Base-by-base conservation (phyloP, 495 filamentous ascomycete genomes). In the Podospora pseudocomata region DNA sequence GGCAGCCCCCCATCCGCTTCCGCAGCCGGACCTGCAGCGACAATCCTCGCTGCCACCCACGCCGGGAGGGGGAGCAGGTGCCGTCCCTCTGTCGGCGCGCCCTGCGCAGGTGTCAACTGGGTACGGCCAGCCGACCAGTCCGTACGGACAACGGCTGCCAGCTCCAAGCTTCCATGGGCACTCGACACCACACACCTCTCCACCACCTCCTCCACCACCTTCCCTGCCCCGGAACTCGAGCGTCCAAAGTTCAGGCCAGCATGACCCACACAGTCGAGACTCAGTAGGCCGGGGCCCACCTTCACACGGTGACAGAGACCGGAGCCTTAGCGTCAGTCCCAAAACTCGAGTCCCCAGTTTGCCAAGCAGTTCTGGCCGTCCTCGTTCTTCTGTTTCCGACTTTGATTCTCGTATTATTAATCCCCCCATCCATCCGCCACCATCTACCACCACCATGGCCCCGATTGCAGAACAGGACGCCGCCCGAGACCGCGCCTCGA, bases 301-400 rank as follows among this genome's bases (percentile, higher is more conserved):
- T 63, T 80, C 80, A 63, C 79, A 82, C 67, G 79, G 81, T 70
- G 85, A 86, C 68, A 82, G 86, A 70, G 87, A 88, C 64, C 78
- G 81, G 60, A 89, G 86, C 68, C 67, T 89, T 28, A 89, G 88
- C 74, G 82, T 90, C 63, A 88, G 86, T 74, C 88, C 88, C 11
- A 90, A 90, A 74, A 89, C 87, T 65, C 80, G 81, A 66, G 74
- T 86, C 20, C 82, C 83, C 66, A 85, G 82, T 75, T 74, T 84
- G 63, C 83, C 83, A 65, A 80, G 75, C 67, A 83, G 75, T 72
- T 71, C 77, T 34, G 76, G 82, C 63, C 78, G 80, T 63, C 76
- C 79, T 26, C 67, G 76, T 28, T 73, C 77, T 27, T 80, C 80
- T 39, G 74, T 77, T 67, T 76, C 75, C 65, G 81, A 85, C 64